These are phyloP conservation scores for Crucihimalaya himalaica DNA, from an alignment of 345 rosid species.

Conservation along the genomic window DNA sequence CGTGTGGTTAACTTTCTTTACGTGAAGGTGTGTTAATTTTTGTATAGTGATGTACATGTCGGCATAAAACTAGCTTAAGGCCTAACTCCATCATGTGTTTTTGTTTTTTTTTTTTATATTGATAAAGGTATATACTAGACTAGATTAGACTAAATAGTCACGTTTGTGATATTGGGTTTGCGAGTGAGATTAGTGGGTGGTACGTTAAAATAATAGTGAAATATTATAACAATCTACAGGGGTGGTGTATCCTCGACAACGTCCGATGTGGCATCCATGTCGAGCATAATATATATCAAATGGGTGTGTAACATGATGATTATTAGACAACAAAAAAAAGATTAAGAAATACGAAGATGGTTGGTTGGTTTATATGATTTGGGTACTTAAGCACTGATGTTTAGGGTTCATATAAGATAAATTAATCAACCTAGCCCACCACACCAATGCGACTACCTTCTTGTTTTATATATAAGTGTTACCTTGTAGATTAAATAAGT, in stretches of 20 bases:
- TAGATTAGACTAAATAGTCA: conserved; percentile 25
- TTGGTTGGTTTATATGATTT: conserved; percentile 4
- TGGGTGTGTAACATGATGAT: neutral
- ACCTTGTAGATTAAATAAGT: conserved; percentile 4
- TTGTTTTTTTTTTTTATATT: conserved; percentile 5
- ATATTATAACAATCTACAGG: conserved; percentile 32
- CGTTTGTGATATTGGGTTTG: conserved; percentile 29
- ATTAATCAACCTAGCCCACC: conserved; percentile 25
- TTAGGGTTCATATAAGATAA: conserved; percentile 13
- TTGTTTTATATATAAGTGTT: conserved; percentile 21
- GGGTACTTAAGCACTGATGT: conserved; percentile 26
- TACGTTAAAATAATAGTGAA: conserved; percentile 23
- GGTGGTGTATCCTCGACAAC: conserved; percentile 27
- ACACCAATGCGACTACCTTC: neutral
- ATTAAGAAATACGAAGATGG: neutral
- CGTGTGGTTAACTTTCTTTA: conserved; percentile 3
- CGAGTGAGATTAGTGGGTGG: conserved; percentile 44
- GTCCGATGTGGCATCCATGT: conserved; percentile 28
- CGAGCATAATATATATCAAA: conserved; percentile 3
- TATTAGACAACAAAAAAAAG: neutral
- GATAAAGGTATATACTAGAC: neutral
- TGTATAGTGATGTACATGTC: conserved; percentile 43
- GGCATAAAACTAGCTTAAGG: conserved; percentile 30
- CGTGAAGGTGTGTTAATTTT: conserved; percentile 1
- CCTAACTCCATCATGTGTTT: conserved; percentile 47